Evolutionary conservation across 1,139 yeast species (phyloP), one percentile per base, ranked within the genome.

Genomic region (Suhomyces wounanorum): DNA sequence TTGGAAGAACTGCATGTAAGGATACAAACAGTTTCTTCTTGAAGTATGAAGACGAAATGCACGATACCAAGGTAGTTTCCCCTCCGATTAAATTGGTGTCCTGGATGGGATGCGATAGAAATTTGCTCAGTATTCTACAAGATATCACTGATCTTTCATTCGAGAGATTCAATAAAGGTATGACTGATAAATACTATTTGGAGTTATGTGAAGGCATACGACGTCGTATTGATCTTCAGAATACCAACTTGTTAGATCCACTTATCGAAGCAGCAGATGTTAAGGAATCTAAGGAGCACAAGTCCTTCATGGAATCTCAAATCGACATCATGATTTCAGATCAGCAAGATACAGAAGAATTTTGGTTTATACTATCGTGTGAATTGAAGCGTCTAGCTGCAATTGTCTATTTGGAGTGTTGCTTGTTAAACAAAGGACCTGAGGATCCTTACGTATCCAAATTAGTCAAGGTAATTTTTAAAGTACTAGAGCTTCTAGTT

Each of bases 141-240:
- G 74, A 70, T 50, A 69, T 70, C 21, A 72, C 76, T 5, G 75
- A 70, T 49, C 55, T 71, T 38, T 69, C 75, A 6, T 63, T 65
- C 44, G 73, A 70, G 51, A 49, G 51, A 30, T 48, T 52, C 9
- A 55, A 55, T 46, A 45, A 45, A 26, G 53, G 54, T 3, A 58
- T 64, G 3, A 40, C 58, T 2, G 67, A 61, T 33, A 18, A 45
- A 1, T 59, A 59, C 31, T 68, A 64, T 52, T 35, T 45, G 10
- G 37, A 26, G 8, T 44, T 57, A 23, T 49, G 51, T 14, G 42
- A 45, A 7, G 46, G 41, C 2, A 48, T 57, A 3, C 42, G 49
- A 14, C 17, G 31, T 4, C 50, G 54, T 17, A 51, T 58, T 11
- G 58, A 55, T 2, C 26, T 43, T 5, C 52, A 56, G 36, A 52